phyloP scores from a whole-genome alignment of 139 green algal species.

The Chlorella sp. region DNA sequence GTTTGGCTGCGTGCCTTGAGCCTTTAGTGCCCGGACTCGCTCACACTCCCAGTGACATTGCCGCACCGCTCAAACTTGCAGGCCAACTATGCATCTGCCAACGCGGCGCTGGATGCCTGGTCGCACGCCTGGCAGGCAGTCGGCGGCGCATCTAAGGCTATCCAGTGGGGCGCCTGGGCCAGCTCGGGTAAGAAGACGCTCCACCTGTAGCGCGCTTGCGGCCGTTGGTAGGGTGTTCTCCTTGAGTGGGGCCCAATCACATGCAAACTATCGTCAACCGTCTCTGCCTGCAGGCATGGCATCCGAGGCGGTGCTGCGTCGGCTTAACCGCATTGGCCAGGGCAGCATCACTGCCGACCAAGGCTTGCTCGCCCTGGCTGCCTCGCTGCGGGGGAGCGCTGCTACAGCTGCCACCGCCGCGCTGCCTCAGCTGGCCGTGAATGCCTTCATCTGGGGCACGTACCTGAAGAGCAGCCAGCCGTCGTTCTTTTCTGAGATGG shows the following conservation, averaged over 20 bases:
- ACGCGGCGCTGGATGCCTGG: slow-evolving; percentile 65
- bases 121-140: background rate
- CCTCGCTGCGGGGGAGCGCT: slow-evolving; percentile 4
- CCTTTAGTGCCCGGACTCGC: too few species aligned
- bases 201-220: too few species aligned
- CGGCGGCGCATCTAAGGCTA: slow-evolving; percentile 54
- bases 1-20: too few species aligned
- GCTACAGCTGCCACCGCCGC: background rate
- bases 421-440: slow-evolving; percentile 38
- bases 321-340: slow-evolving; percentile 49
- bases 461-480: slow-evolving; percentile 33
- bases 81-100: slow-evolving; percentile 77
- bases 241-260: too few species aligned
- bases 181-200: slow-evolving; percentile 26
- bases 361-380: slow-evolving; percentile 49
- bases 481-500: slow-evolving; percentile 41
- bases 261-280: too few species aligned
- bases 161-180: slow-evolving; percentile 88
- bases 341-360: slow-evolving; percentile 45
- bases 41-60: background rate
- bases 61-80: background rate
- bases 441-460: slow-evolving; percentile 42
- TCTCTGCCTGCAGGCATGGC: slow-evolving; percentile 38
- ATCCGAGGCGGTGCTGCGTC: slow-evolving; percentile 45
- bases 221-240: too few species aligned